phyloP scores from a whole-genome alignment of 805 yeast species.

The Candida qinlingensis region DNA sequence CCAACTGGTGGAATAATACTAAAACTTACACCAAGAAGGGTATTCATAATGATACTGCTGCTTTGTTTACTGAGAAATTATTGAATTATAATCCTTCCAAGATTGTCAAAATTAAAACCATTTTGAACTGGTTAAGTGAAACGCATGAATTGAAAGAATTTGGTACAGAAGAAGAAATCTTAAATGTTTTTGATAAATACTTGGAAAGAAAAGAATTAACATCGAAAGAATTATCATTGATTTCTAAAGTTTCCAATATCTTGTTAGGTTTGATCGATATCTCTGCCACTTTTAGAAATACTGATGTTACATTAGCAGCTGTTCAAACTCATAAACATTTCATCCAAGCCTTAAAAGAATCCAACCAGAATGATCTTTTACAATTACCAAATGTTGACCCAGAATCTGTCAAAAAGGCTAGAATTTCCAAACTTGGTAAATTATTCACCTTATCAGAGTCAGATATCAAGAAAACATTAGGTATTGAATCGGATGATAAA shows the following conservation, averaged over 20 bases:
- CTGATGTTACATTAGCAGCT: slow-evolving; percentile 56
- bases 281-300: slow-evolving; percentile 71
- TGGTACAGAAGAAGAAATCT: slow-evolving; percentile 42
- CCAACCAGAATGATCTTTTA: slow-evolving; percentile 54
- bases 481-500: slow-evolving; percentile 38
- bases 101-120: slow-evolving; percentile 47
- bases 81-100: slow-evolving; percentile 72
- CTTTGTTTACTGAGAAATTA: slow-evolving; percentile 61
- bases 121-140: slow-evolving; percentile 53
- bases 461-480: slow-evolving; percentile 51
- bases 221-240: slow-evolving; percentile 44
- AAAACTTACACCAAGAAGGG: slow-evolving; percentile 79
- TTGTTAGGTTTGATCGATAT: slow-evolving; percentile 74
- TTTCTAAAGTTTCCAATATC: slow-evolving; percentile 59
- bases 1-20: slow-evolving; percentile 85
- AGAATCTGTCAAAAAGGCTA: slow-evolving; percentile 34
- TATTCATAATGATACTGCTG: slow-evolving; percentile 79
- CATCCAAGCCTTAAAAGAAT: slow-evolving; percentile 66
- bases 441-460: slow-evolving; percentile 53
- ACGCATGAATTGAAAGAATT: slow-evolving; percentile 60
- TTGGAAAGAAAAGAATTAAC: slow-evolving; percentile 43
- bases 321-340: slow-evolving; percentile 65
- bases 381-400: slow-evolving; percentile 76
- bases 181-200: slow-evolving; percentile 49
- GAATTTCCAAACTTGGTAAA: slow-evolving; percentile 64